These are phyloP conservation scores for Candida odintsovae DNA, from an alignment of 805 yeast species.

Conservation along the genomic window DNA sequence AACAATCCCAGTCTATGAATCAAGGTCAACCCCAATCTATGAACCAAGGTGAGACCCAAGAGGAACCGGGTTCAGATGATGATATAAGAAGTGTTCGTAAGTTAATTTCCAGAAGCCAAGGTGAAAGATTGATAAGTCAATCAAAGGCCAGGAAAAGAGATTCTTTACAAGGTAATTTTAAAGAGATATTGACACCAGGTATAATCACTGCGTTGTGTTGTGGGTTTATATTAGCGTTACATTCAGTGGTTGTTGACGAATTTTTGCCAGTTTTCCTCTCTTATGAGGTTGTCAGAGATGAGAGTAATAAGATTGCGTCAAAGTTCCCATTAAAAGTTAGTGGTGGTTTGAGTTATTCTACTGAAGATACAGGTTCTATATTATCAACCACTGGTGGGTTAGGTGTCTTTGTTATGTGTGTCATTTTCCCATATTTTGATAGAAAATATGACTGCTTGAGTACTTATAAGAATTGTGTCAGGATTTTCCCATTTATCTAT, in stretches of 20 bases:
- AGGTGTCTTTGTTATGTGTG: constrained; percentile 43
- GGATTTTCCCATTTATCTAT: constrained; percentile 40
- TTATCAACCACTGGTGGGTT: constrained; percentile 48
- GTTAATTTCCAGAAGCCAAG: not conserved
- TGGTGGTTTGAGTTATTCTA: constrained; percentile 48
- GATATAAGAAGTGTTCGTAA: not conserved
- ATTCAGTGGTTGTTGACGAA: not conserved
- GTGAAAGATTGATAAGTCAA: not conserved
- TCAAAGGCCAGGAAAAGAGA: not conserved
- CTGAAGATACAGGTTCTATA: constrained; percentile 43
- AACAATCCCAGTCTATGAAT: not conserved
- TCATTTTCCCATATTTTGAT: constrained; percentile 48
- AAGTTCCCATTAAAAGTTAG: constrained; percentile 41
- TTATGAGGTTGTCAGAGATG: constrained; percentile 21
- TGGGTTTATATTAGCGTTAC: not conserved
- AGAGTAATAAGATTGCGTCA: constrained; percentile 22
- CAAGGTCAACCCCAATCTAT: not conserved
- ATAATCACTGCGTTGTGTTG: not conserved
- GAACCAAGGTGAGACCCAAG: not conserved
- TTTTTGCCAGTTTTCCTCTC: not conserved
- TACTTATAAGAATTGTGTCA: constrained; percentile 36
- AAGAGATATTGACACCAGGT: not conserved
- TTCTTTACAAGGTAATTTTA: not conserved
- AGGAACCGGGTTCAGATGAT: not conserved
- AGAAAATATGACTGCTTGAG: constrained; percentile 38